Evolutionary conservation across 2,329 filamentous ascomycete species (phyloP), one percentile per base, ranked within the genome.

Genomic region (Seiridium cupressi): DNA sequence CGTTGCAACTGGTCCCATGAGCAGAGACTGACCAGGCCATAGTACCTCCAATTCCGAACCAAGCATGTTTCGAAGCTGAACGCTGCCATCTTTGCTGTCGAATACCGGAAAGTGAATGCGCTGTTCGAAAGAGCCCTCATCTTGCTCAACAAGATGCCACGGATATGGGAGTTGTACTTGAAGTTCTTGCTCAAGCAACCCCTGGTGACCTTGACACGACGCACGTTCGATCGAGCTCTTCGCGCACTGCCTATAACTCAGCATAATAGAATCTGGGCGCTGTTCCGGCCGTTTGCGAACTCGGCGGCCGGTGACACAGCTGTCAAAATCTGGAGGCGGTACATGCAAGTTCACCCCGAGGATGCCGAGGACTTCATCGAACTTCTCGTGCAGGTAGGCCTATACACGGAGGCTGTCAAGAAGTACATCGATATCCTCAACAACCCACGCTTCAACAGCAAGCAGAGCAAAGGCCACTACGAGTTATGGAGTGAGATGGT

Each of bases 401-500:
- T 92, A 65, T 97, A 95, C 74, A 96, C 92, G 1, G 93, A 98
- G 72, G 95, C 95, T 4, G 91, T 96, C 59, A 89, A 90, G 73
- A 89, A 89, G 66, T 99, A 97, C 75, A 96, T 98, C 73, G 87
- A 92, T 53, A 89, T 98, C 57, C 83, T 99, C 69, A 93, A 98
- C 79, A 93, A 97, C 68, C 86, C 91, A 3, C 88, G 88, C 42
- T 98, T 99, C 76, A 86, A 88, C 72, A 98, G 94, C 77, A 97
- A 96, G 76, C 88, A 95, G 66, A 91, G 91, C 61, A 97, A 97
- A 76, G 94, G 95, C 0, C 92, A 94, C 63, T 99, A 96, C 73
- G 93, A 99, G 74, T 83, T 99, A 54, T 99, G 95, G 95, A 95
- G 88, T 64, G 95, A 99, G 73, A 96, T 99, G 92, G 89, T 98